Evolutionary conservation across 2,329 filamentous ascomycete genomes (phyloP), one percentile per base, ranked within the genome.

Genomic region (Alternaria arbusti): DNA sequence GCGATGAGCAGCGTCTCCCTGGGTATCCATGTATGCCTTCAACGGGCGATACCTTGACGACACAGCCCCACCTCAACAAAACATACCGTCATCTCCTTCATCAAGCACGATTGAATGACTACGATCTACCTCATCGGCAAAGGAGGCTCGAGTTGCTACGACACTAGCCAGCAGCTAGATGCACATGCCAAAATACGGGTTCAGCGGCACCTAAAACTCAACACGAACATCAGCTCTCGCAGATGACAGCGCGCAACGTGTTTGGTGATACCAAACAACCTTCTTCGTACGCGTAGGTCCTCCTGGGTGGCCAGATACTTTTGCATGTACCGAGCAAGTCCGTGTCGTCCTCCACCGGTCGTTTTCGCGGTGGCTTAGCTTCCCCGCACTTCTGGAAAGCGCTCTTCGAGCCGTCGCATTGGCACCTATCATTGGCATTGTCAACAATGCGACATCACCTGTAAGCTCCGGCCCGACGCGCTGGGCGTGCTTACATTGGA

Each of bases 401-500:
- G 20, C 49, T 50, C 45, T 5, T 50, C 11, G 6, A 49, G 32
- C 32, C 36, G 25, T 50, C 13, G 55, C 30, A 26, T 59, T 58
- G 28, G 40, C 49, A 54, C 46, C 54, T 52, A 28, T 51, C 54
- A 47, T 44, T 30, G 49, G 22, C 12, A 43, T 30, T 44, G 17
- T 45, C 47, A 32, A 49, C 49, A 8, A 13, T 12, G 30, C 10
- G 6, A 15, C 13, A 28, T 15, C 30, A 26, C 15, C 36, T 25
- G 28, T 17, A 20, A 36, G 17, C n/a, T 59, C 56, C 63, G 51
- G 50, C 15, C 59, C 59, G 30, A 20, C 22, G 23, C 17, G 32
- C 60, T 66, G n/a, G 54, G 63, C 49, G 22, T 50, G 57, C 57
- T 57, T 58, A 58, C 49, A 49, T 6, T 15, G 28, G 4, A n/a